Evolutionary conservation across 129 eudicot genomes (phyloP).

Genomic region (Flaveria ramosissima): DNA sequence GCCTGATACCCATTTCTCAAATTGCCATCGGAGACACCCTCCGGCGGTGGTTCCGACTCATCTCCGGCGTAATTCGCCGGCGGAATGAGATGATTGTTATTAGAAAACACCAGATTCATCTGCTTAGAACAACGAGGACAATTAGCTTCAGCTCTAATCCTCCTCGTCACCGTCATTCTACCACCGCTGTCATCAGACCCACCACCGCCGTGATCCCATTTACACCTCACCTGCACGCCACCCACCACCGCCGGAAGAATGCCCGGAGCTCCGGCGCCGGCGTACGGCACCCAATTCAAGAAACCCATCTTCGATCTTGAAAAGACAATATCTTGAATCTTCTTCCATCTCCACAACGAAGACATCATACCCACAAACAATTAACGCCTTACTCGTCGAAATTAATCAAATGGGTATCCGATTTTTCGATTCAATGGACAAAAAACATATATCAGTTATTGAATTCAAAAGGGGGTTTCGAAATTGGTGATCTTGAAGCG

Average conservation of each 20-base stretch:
- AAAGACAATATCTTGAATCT: constrained; percentile 30
- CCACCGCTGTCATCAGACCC: constrained; percentile 32
- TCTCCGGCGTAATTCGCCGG: constrained; percentile 40
- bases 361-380: constrained; percentile 41
- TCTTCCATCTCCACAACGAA: constrained; percentile 58
- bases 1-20: constrained; percentile 51
- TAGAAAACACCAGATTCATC: constrained; percentile 71
- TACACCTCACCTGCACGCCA: constrained; percentile 53
- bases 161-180: constrained; percentile 17
- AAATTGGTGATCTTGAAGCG: not conserved
- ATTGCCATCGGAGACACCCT: constrained; percentile 18
- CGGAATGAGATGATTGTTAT: constrained; percentile 48
- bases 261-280: constrained; percentile 45
- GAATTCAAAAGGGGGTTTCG: not conserved
- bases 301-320: constrained; percentile 33
- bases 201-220: constrained; percentile 62
- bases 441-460: not conserved
- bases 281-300: constrained; percentile 37
- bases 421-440: not conserved
- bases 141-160: constrained; percentile 79
- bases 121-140: constrained; percentile 88
- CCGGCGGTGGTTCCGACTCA: constrained; percentile 23
- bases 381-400: not conserved
- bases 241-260: constrained; percentile 32
- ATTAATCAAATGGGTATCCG: not conserved